phyloP scores from a whole-genome alignment of 768 basidiomycete species.

The Phlebiopsis gigantea region DNA sequence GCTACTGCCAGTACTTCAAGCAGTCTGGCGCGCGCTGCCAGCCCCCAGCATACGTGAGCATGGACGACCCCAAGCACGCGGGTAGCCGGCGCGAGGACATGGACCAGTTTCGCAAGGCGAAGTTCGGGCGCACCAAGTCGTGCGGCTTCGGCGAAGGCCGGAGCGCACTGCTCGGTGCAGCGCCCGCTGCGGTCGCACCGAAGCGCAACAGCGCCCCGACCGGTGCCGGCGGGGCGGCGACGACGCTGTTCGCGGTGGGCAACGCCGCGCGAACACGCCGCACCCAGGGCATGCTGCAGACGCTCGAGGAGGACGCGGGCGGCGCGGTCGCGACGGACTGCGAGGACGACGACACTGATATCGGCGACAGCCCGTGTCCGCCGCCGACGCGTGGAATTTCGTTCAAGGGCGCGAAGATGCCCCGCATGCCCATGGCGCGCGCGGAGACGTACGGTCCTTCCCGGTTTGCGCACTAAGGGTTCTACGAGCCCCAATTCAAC shows the following conservation, averaged over 20 bases:
- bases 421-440: slow-evolving; percentile 43
- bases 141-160: slow-evolving; percentile 85
- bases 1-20: slow-evolving; percentile 86
- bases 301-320: slow-evolving; percentile 66
- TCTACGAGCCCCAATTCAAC: neutral
- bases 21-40: slow-evolving; percentile 65
- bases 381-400: slow-evolving; percentile 56
- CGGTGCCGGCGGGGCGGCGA: slow-evolving; percentile 32
- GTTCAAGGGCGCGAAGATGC: slow-evolving; percentile 55
- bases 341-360: slow-evolving; percentile 63
- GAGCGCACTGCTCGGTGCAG: slow-evolving; percentile 32
- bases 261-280: slow-evolving; percentile 64
- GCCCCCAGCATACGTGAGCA: slow-evolving; percentile 79
- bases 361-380: slow-evolving; percentile 87
- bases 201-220: slow-evolving; percentile 68
- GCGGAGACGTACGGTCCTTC: slow-evolving; percentile 68
- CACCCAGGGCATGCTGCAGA: slow-evolving; percentile 37
- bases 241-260: slow-evolving; percentile 61
- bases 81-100: slow-evolving; percentile 79
- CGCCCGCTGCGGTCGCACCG: slow-evolving; percentile 31
- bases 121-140: slow-evolving; percentile 86
- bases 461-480: slow-evolving; percentile 25
- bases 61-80: slow-evolving; percentile 90
- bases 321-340: slow-evolving; percentile 51
- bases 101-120: slow-evolving; percentile 85